Base-by-base conservation (phyloP, 345 rosid species). In the Citrus mangshanensis region DNA sequence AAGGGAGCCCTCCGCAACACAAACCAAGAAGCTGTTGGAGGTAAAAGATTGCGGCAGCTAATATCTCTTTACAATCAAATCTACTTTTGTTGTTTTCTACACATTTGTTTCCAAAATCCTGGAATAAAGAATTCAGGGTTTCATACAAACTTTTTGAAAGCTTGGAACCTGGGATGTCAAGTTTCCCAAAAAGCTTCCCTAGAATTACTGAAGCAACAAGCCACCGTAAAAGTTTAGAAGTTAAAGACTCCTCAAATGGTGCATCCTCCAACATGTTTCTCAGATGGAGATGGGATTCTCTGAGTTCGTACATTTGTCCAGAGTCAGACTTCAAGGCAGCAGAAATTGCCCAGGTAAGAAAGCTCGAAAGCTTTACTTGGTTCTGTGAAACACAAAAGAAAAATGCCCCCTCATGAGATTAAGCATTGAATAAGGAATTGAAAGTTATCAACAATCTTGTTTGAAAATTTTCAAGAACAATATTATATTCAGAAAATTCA, bases 191-290 rank as follows among this genome's bases (percentile, higher is more conserved):
- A 73, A 91, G 89, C 85, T 87, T 88, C 69, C 91, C 88, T 74
- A 83, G 94, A 82, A 94, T 89, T 78, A 88, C 93, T 12, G 91
- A 85, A 77, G 97, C 97, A 72, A 81, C 77, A 65, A 96, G 88
- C 99, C 99, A 94, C n/a, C 97, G 94, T 69, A 92, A 79, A 73
- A 93, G 91, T 81, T 92, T 95, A 28, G 87, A 89, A 67, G 83
- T 78, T 84, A 90, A 83, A 75, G 85, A 81, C 82, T 95, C 99
- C 62, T 88, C 90, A 30, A 56, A 73, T 66, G 75, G 78, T 68
- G 73, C 78, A 80, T 88, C 87, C 83, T 85, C 85, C 2, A 73
- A 38, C 74, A 78, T 59, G 30, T 51, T 56, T 65, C 65, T 77
- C 24, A 76, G 51, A 82, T 73, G 76, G 68, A 69, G 56, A 75